Evolutionary conservation across 805 yeast genomes (phyloP), one percentile per base, ranked within the genome.

Genomic region (Cyberlindnera petersonii): DNA sequence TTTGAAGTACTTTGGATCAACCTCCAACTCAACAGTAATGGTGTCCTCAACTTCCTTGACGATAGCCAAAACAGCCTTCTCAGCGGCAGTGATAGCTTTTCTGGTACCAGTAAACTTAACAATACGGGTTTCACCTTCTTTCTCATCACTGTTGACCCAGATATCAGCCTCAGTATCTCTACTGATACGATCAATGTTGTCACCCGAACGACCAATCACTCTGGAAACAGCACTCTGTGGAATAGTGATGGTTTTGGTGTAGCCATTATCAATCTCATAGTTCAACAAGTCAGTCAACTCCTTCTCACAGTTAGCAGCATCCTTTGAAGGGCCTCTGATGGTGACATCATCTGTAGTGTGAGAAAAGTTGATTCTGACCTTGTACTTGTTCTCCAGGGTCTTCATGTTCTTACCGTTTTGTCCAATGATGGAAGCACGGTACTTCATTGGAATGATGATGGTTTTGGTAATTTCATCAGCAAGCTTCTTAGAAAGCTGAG

Each of bases 181-280:
- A 45, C 86, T 76, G 42, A 94, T 81, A 55, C 83, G 86, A 46
- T 80, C 84, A 55, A 93, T 82, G 36, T 73, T 75, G 45, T 86
- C 91, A 58, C 98, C 97, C 44, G 72, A 71, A 56, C 84, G 87
- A 54, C 98, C 98, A 59, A 93, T 88, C 42, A 93, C 79, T 57
- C 87, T 74, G 16, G 96, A 74, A 43, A 91, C 74, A n/a, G 87
- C 81, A 44, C 72, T 75, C 30, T 71, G 59, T 26, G 96, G 94
- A 36, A 93, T 81, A 33, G 65, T 58, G 28, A 91, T 59, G n/a
- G 67, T 64, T 48, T 77, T 70, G 42, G 74, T 72, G 64, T 77
- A 76, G 14, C 95, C 91, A 57, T 88, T 86, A 52, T 86, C 95
- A 55, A 75, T 81, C 63, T 89, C 98, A 61, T 82, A 93, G 50